phyloP scores from a whole-genome alignment of 1,284 basidiomycete species.

The Irpex rosettiformis region DNA sequence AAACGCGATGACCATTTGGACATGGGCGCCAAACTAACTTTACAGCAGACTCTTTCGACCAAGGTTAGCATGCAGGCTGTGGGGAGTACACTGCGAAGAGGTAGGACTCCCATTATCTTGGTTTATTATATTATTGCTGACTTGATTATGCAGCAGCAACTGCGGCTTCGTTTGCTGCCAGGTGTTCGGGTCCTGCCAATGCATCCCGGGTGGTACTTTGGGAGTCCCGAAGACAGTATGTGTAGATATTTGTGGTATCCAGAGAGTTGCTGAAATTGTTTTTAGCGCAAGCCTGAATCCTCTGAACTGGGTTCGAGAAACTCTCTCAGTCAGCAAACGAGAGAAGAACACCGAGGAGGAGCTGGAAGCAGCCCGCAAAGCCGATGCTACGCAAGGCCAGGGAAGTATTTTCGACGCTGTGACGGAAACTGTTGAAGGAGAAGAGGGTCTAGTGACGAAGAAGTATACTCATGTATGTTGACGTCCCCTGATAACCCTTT shows the following conservation, averaged over 20 bases:
- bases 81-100: conserved; percentile 25
- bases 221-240: conserved; percentile 41
- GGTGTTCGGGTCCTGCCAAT: conserved; percentile 23
- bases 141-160: conserved; percentile 2
- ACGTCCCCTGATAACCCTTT: no score
- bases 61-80: conserved; percentile 31
- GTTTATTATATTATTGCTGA: conserved; percentile 1
- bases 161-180: conserved; percentile 8
- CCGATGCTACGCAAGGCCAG: conserved; percentile 48
- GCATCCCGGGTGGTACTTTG: conserved; percentile 29
- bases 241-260: conserved; percentile 9
- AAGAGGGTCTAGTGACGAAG: conserved; percentile 26
- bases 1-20: background rate
- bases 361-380: conserved; percentile 48
- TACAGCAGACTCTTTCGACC: conserved; percentile 6
- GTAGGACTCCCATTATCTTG: conserved; percentile 18
- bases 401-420: conserved; percentile 54
- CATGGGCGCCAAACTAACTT: conserved; percentile 3
- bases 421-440: conserved; percentile 15
- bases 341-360: conserved; percentile 45
- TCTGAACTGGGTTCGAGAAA: conserved; percentile 61
- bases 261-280: background rate
- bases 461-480: conserved; percentile 30
- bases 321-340: conserved; percentile 46
- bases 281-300: conserved; percentile 40